Evolutionary conservation across 495 filamentous ascomycete species (phyloP).

Genomic region (Neurospora sp.): DNA sequence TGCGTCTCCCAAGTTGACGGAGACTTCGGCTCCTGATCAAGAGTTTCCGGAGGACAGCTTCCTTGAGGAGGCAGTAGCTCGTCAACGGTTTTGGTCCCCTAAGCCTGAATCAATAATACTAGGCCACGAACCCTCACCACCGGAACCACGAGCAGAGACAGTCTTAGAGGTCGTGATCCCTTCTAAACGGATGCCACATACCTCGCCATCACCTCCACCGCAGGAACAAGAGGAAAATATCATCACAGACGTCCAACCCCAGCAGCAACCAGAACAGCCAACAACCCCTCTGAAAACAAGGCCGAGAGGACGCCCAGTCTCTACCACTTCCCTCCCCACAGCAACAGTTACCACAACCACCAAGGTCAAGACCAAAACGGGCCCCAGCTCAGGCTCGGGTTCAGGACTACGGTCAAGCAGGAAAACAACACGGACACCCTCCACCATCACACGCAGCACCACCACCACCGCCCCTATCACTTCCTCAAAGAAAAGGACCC

Average conservation of each 20-base stretch:
- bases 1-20: not conserved
- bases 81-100: not conserved
- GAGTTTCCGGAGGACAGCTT: not conserved
- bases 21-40: not conserved
- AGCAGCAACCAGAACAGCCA: not conserved
- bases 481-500: not conserved
- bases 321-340: not conserved
- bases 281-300: not conserved
- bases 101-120: not conserved
- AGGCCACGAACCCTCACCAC: not conserved
- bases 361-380: not conserved
- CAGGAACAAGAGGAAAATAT: not conserved
- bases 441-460: not conserved
- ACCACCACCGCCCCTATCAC: not conserved
- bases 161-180: not conserved
- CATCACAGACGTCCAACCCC: not conserved
- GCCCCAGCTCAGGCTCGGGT: not conserved
- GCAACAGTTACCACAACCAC: not conserved
- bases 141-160: not conserved
- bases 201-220: not conserved
- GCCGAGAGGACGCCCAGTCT: not conserved
- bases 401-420: not conserved
- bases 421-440: not conserved
- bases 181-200: not conserved
- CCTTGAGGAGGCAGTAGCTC: not conserved